phyloP scores from a whole-genome alignment of 2,329 filamentous ascomycete species.

The Grosmannia huntii region DNA sequence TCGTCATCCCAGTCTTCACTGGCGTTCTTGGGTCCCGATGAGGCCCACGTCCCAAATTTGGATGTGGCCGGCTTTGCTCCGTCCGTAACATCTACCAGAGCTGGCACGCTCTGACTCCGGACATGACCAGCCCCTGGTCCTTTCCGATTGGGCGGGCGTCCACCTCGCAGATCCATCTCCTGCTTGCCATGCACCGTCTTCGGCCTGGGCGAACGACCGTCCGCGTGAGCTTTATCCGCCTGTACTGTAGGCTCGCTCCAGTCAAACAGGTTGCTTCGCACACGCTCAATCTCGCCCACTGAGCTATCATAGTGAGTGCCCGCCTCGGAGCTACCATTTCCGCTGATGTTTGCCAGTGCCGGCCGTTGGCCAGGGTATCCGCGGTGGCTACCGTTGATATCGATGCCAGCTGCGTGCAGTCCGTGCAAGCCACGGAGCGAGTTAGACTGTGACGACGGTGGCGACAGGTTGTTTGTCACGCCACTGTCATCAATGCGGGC shows the following conservation, averaged over 20 bases:
- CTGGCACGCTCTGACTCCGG: slow-evolving; percentile 69
- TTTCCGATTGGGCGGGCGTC: slow-evolving; percentile 53
- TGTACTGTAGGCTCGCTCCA: slow-evolving; percentile 54
- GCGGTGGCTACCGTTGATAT: slow-evolving; percentile 14
- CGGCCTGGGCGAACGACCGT: slow-evolving; percentile 49
- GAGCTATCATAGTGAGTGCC: slow-evolving; percentile 15
- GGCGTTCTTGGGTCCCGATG: slow-evolving; percentile 62
- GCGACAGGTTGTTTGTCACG: slow-evolving; percentile 43
- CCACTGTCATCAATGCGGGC: slow-evolving; percentile 41
- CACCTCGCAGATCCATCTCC: slow-evolving; percentile 55
- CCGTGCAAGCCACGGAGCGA: slow-evolving; percentile 1
- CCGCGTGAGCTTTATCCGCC: slow-evolving; percentile 47
- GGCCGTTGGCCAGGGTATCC: slow-evolving; percentile 39
- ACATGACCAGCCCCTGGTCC: slow-evolving; percentile 58
- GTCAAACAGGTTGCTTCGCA: slow-evolving; percentile 61
- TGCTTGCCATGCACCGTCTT: slow-evolving; percentile 69
- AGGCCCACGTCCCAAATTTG: slow-evolving; percentile 73
- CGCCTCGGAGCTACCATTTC: slow-evolving; percentile 28
- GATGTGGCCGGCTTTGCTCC: slow-evolving; percentile 39
- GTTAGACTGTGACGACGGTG: slow-evolving; percentile 40
- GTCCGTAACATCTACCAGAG: slow-evolving; percentile 50
- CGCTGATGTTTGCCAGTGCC: slow-evolving; percentile 40
- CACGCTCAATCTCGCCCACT: slow-evolving; percentile 30
- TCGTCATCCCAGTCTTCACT: slow-evolving; percentile 88
- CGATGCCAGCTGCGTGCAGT: neutral